phyloP scores from a whole-genome alignment of 2,329 filamentous ascomycete species.

The Neonectria faginata region DNA sequence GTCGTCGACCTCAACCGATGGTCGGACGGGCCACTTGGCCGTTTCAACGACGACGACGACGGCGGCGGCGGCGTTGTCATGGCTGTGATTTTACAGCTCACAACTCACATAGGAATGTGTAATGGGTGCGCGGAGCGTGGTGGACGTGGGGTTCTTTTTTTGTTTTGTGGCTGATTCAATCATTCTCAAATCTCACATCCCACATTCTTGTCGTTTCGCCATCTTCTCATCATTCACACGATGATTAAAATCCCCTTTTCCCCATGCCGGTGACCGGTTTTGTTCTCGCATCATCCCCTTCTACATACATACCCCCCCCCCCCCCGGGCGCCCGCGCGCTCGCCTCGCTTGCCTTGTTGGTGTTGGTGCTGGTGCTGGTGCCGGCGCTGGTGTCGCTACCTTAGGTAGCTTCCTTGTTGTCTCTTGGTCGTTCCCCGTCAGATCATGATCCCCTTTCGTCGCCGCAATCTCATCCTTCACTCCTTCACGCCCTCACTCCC shows the following conservation, averaged over 20 bases:
- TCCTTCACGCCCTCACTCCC: not conserved
- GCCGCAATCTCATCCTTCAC: conserved; percentile 14
- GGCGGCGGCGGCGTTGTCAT: too few relatives aligned
- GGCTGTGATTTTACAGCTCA: not conserved
- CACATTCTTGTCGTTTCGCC: not conserved
- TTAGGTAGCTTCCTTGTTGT: not conserved
- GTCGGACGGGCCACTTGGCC: conserved; percentile 7
- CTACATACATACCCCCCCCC: not conserved
- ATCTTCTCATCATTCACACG: not conserved
- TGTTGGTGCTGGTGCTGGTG: not conserved
- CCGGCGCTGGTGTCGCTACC: not conserved
- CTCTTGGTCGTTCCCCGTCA: conserved; percentile 12
- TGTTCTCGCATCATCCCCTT: not conserved
- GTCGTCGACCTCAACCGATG: conserved; percentile 4
- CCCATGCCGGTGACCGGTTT: not conserved
- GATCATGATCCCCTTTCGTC: conserved; percentile 11
- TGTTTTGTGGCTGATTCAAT: not conserved
- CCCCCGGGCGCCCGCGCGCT: not conserved
- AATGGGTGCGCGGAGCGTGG: not conserved
- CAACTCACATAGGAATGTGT: not conserved
- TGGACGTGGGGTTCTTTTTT: not conserved
- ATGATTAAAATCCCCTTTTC: not conserved
- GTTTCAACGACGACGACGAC: too few relatives aligned
- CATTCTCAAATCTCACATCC: conserved; percentile 2
- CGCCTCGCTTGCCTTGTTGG: conserved; percentile 13